Percentiles rank a stretch among this genome's conserved stretches.
phyloP scores from a whole-genome alignment of 2,329 filamentous ascomycete genomes.

The Macrophomina phaseolina region DNA sequence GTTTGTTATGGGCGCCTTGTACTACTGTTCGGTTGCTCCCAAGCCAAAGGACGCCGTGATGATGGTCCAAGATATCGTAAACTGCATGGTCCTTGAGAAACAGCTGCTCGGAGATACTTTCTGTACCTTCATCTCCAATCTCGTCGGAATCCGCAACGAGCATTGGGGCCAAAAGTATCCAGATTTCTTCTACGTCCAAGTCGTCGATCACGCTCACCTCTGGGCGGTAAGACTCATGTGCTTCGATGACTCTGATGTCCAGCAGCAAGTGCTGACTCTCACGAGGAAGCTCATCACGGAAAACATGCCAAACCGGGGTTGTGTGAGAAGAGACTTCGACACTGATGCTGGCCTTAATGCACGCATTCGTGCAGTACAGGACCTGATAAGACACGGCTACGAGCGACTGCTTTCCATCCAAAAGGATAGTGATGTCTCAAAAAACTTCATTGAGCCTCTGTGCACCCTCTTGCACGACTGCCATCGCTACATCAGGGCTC shows the following conservation, averaged over 20 bases:
- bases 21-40: constrained; percentile 38
- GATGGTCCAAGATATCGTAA: constrained; percentile 35
- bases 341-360: not conserved
- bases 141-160: constrained; percentile 36
- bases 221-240: constrained; percentile 38
- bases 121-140: constrained; percentile 37
- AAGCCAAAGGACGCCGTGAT: constrained; percentile 30
- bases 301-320: not conserved
- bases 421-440: constrained; percentile 9
- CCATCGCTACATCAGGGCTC: constrained; percentile 1
- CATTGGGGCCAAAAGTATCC: constrained; percentile 32
- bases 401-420: not conserved
- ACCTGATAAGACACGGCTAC: not conserved
- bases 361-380: not conserved
- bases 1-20: constrained; percentile 40
- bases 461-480: constrained; percentile 10
- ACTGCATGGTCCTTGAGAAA: constrained; percentile 33
- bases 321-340: not conserved
- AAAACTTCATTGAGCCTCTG: constrained; percentile 7
- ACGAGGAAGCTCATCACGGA: constrained; percentile 36
- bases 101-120: constrained; percentile 29
- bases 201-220: constrained; percentile 32
- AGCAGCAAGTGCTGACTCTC: constrained; percentile 33
- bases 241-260: constrained; percentile 39
- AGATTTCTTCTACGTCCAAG: constrained; percentile 35